These are phyloP conservation scores for Fomitopsis pulvina DNA, from an alignment of 768 basidiomycete species.

Conservation along the genomic window DNA sequence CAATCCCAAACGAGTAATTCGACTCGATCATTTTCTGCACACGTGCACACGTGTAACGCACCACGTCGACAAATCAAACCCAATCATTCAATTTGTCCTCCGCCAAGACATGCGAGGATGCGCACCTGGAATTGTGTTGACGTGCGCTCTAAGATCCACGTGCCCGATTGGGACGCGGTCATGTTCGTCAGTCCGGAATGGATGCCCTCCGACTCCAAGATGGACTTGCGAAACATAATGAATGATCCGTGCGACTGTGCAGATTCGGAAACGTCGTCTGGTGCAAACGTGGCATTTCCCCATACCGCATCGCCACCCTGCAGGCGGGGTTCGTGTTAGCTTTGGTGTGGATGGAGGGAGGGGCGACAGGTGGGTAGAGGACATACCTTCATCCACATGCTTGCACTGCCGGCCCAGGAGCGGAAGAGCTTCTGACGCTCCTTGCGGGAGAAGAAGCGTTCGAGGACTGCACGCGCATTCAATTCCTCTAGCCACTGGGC, in stretches of 20 bases:
- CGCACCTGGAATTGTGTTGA: conserved; percentile 72
- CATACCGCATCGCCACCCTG: conserved; percentile 84
- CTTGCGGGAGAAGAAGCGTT: conserved; percentile 83
- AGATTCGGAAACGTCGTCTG: conserved; percentile 60
- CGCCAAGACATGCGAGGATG: neutral
- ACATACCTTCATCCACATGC: conserved; percentile 85
- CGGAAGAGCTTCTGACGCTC: conserved; percentile 89
- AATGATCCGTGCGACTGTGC: conserved; percentile 73
- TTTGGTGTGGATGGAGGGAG: neutral
- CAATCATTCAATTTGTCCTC: neutral
- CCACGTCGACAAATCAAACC: neutral
- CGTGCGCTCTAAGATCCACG: conserved; percentile 80
- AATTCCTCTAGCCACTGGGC: neutral
- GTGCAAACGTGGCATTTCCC: conserved; percentile 71
- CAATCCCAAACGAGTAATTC: conserved; percentile 89
- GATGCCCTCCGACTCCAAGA: conserved; percentile 7
- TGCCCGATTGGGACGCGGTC: conserved; percentile 67
- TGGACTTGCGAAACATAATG: conserved; percentile 61
- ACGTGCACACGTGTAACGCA: neutral
- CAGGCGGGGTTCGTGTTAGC: neutral
- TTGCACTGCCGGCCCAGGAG: conserved; percentile 92
- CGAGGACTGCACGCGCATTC: conserved; percentile 46
- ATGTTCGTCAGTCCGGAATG: conserved; percentile 45
- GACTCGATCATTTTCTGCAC: conserved; percentile 70
- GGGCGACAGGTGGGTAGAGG: neutral